Evolutionary conservation across 805 yeast genomes (phyloP).

Genomic region (Hanseniaspora guilliermondii): DNA sequence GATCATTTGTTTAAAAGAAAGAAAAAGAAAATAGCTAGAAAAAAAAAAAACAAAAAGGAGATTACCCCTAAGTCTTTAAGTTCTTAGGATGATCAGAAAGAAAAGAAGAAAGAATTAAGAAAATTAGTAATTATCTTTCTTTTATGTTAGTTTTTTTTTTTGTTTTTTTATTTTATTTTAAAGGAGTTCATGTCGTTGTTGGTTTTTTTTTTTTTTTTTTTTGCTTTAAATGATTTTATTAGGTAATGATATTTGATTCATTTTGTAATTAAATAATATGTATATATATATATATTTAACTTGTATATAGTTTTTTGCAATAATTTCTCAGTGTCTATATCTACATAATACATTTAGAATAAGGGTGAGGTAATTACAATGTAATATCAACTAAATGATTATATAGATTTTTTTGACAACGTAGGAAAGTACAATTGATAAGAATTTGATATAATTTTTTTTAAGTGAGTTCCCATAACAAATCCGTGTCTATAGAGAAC

Average conservation of each 20-base stretch:
- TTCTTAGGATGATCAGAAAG: background rate
- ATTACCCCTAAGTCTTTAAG: background rate
- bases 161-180: too few relatives aligned
- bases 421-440: conserved; percentile 2
- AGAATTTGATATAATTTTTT: background rate
- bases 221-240: too few relatives aligned
- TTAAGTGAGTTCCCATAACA: conserved; percentile 11
- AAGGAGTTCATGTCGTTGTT: too few relatives aligned
- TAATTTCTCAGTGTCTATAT: background rate
- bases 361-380: too few relatives aligned
- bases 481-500: conserved; percentile 11
- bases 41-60: too few relatives aligned
- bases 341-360: background rate
- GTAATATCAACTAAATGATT: too few relatives aligned
- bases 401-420: background rate
- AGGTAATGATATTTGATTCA: too few relatives aligned
- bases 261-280: background rate
- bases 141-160: background rate
- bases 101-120: too few relatives aligned
- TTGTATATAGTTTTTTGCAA: background rate
- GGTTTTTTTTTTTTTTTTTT: background rate
- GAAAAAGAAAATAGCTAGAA: background rate
- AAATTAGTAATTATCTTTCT: too few relatives aligned
- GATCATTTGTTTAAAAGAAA: conserved; percentile 49
- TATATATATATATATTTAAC: background rate